A percentile compares a stretch with the other conserved stretches of the same genome.
phyloP scores from a whole-genome alignment of 1,284 basidiomycete genomes.

The Puccinia novopanici region DNA sequence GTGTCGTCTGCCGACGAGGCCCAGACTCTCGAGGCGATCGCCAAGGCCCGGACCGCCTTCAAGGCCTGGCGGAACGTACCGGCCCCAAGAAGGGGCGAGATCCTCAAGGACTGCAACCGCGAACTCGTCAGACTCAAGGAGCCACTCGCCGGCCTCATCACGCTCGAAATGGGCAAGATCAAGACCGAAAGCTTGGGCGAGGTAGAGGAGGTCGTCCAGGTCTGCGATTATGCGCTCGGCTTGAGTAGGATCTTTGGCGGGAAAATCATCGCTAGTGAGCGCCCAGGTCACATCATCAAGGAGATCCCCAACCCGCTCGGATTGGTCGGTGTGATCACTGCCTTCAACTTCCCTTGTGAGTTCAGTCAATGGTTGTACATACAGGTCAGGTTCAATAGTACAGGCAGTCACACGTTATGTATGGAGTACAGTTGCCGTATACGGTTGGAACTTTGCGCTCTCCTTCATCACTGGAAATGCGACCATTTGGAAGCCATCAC shows the following conservation, averaged over 20 bases:
- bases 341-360: constrained; percentile 52
- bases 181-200: constrained; percentile 87
- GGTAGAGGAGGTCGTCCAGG: constrained; percentile 92
- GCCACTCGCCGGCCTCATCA: constrained; percentile 72
- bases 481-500: constrained; percentile 92
- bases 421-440: constrained; percentile 53
- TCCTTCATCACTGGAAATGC: constrained; percentile 88
- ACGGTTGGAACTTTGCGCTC: constrained; percentile 78
- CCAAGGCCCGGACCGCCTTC: constrained; percentile 72
- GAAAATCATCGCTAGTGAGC: constrained; percentile 55
- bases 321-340: constrained; percentile 71
- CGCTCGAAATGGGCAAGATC: constrained; percentile 86
- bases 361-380: neutral
- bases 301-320: constrained; percentile 74
- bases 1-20: constrained; percentile 66
- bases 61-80: constrained; percentile 73
- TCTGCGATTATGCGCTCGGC: constrained; percentile 77
- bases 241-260: constrained; percentile 60
- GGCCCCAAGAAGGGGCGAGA: constrained; percentile 81
- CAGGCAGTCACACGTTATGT: neutral
- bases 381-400: neutral
- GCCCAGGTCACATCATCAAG: constrained; percentile 55
- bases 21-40: constrained; percentile 70
- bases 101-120: constrained; percentile 81
- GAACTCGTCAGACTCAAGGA: constrained; percentile 77